Evolutionary conservation across 1,284 basidiomycete species (phyloP).

Genomic region (Rhodofomes roseus): DNA sequence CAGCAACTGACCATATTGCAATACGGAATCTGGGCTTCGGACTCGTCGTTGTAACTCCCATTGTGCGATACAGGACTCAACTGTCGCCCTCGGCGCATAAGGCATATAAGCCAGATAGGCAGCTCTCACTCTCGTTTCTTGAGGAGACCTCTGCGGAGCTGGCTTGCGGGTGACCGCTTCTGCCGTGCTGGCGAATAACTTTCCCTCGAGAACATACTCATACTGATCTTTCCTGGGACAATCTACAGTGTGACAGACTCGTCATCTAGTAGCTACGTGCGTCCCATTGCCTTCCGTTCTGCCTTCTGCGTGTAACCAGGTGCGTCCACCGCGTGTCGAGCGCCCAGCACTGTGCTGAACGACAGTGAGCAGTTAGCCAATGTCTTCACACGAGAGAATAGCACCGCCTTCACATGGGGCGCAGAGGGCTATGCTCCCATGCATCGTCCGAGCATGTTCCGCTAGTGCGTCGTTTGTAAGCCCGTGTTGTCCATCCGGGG

Average conservation of each 20-base stretch:
- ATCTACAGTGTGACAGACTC: too few relatives aligned
- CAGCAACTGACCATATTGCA: not conserved
- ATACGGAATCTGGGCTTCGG: not conserved
- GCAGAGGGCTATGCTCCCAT: not conserved
- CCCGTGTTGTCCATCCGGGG: not conserved
- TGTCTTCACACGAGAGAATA: not conserved
- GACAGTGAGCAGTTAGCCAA: not conserved
- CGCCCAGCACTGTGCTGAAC: not conserved
- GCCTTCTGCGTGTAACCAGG: too few relatives aligned
- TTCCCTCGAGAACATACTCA: not conserved
- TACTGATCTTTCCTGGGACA: not conserved
- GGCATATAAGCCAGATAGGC: not conserved
- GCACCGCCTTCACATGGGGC: conserved; percentile 2
- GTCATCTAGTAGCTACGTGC: too few relatives aligned
- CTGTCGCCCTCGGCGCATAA: not conserved
- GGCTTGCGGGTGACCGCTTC: not conserved
- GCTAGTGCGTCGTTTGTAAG: not conserved
- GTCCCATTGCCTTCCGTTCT: too few relatives aligned
- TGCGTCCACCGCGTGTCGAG: not conserved
- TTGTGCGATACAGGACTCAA: not conserved
- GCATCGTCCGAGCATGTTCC: not conserved
- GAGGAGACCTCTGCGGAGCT: not conserved
- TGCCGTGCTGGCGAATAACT: not conserved
- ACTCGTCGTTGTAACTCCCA: not conserved
- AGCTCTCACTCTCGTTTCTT: not conserved